Percentiles rank a stretch among this genome's conserved stretches.
These are phyloP conservation scores for Spirogloea muscicola DNA, from an alignment of 139 green algal species.

Conservation along the genomic window DNA sequence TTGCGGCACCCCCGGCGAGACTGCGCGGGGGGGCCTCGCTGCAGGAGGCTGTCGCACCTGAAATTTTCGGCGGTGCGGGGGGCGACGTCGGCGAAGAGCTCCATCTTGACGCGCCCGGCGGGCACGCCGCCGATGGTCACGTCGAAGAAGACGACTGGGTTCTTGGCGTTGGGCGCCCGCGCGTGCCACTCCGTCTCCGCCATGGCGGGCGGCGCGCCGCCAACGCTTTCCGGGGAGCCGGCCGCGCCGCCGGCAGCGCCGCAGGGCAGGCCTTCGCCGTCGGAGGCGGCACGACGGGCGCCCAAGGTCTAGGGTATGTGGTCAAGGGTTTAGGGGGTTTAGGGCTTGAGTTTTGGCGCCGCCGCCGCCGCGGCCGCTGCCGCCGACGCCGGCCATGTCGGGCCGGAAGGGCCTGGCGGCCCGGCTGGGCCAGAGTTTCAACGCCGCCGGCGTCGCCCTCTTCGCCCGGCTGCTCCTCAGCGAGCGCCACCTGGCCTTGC, in stretches of 20 bases:
- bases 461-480: constrained; percentile 15
- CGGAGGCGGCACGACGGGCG: too few relatives aligned
- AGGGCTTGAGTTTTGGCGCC: too few relatives aligned
- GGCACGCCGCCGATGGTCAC: constrained; percentile 50
- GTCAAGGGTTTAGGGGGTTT: too few relatives aligned
- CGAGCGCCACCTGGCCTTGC: constrained; percentile 22
- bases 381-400: too few relatives aligned
- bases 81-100: constrained; percentile 54
- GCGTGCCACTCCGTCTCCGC: constrained; percentile 35
- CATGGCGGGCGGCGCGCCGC: constrained; percentile 18
- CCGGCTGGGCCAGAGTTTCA: constrained; percentile 37
- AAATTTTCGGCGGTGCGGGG: constrained; percentile 74
- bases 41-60: too few relatives aligned
- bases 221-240: too few relatives aligned
- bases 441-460: constrained; percentile 19
- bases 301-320: too few relatives aligned
- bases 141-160: constrained; percentile 57
- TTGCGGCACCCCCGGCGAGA: too few relatives aligned
- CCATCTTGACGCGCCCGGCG: constrained; percentile 57
- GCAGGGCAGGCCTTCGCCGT: too few relatives aligned
- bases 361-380: too few relatives aligned
- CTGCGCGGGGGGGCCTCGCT: too few relatives aligned
- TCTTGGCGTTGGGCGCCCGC: constrained; percentile 39
- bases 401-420: constrained; percentile 19
- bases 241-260: too few relatives aligned